A percentile compares a stretch with the other conserved stretches of the same genome.
Evolutionary conservation across 1,139 yeast species (phyloP).

Genomic region (Zygotorulaspora mrakii): DNA sequence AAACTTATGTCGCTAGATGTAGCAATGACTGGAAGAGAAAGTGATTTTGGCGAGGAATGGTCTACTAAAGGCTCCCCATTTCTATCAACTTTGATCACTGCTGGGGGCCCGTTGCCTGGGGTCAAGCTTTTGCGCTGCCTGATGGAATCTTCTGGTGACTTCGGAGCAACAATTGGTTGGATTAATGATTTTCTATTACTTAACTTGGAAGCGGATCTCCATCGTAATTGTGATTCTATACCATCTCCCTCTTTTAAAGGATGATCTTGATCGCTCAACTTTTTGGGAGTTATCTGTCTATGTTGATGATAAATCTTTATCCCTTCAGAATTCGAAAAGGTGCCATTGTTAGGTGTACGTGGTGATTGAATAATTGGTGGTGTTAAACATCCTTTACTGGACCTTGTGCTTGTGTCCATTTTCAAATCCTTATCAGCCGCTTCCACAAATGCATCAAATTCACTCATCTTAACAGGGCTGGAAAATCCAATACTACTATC

Average conservation of each 20-base stretch:
- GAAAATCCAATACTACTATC: no score
- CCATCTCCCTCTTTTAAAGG: slow-evolving; percentile 12
- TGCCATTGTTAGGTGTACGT: background rate
- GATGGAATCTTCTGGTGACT: slow-evolving; percentile 18
- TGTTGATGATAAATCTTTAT: slow-evolving; percentile 9
- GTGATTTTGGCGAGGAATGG: slow-evolving; percentile 13
- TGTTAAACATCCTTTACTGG: slow-evolving; percentile 10
- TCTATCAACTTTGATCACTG: slow-evolving; percentile 5
- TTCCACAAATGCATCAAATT: slow-evolving; percentile 31
- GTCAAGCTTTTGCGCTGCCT: background rate
- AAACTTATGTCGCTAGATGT: slow-evolving; percentile 17
- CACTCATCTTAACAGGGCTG: slow-evolving; percentile 18
- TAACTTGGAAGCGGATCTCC: slow-evolving; percentile 18
- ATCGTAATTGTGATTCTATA: background rate
- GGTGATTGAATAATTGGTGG: slow-evolving; percentile 11
- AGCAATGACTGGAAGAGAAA: background rate
- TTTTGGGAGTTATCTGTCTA: slow-evolving; percentile 14
- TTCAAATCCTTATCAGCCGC: slow-evolving; percentile 25
- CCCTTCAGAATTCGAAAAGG: slow-evolving; percentile 1
- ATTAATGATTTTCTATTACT: slow-evolving; percentile 32
- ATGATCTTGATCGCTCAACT: slow-evolving; percentile 13
- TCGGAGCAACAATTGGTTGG: slow-evolving; percentile 33
- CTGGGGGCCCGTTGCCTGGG: slow-evolving; percentile 7
- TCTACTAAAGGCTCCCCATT: slow-evolving; percentile 10
- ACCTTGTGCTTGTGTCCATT: slow-evolving; percentile 29